These are phyloP conservation scores for Coemansia sp. DNA, from an alignment of 192 early-diverging fungal genomes.

Conservation along the genomic window DNA sequence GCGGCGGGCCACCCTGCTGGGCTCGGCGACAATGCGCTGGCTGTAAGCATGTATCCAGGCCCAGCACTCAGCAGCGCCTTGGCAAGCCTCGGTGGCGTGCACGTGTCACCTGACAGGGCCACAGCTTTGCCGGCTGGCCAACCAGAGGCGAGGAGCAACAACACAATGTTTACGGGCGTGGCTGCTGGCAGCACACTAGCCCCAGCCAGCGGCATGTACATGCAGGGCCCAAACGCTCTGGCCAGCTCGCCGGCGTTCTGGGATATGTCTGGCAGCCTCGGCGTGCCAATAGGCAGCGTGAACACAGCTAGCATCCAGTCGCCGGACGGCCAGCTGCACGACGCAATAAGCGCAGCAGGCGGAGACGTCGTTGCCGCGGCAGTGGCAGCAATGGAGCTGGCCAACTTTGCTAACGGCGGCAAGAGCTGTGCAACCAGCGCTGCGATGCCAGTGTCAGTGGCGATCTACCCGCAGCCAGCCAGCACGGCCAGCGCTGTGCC, in stretches of 20 bases:
- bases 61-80: slow-evolving; percentile 1
- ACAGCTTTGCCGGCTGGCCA: neutral
- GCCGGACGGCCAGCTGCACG: neutral
- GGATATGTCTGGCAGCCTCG: slow-evolving; percentile 14
- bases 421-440: neutral
- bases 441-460: slow-evolving; percentile 8
- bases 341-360: neutral
- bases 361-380: neutral
- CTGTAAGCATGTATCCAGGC: slow-evolving; percentile 12
- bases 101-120: neutral
- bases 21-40: slow-evolving; percentile 7
- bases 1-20: slow-evolving; percentile 4
- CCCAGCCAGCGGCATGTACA: neutral
- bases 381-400: slow-evolving; percentile 9
- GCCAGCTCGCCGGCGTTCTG: slow-evolving; percentile 28
- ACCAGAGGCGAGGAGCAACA: neutral
- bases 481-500: slow-evolving; percentile 2
- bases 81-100: slow-evolving; percentile 3
- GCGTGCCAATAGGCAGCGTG: slow-evolving; percentile 6
- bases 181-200: slow-evolving; percentile 2
- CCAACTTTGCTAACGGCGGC: neutral
- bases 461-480: slow-evolving; percentile 29
- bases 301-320: neutral
- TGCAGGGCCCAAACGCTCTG: neutral
- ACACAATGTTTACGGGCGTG: neutral